phyloP scores from a whole-genome alignment of 192 early-diverging fungal genomes.

The Coemansia sp. region DNA sequence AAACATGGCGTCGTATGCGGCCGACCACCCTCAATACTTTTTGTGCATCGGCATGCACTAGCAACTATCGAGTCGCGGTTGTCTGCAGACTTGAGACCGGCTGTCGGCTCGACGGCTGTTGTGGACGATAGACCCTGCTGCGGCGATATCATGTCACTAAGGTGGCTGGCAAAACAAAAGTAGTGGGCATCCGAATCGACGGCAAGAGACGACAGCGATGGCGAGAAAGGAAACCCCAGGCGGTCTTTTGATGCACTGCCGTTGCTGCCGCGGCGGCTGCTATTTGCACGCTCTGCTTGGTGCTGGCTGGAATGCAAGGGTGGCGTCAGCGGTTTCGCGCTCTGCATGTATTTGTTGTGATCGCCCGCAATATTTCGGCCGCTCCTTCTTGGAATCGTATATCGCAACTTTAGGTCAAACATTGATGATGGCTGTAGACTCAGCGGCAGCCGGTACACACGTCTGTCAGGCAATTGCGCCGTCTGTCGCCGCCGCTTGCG shows the following conservation, averaged over 20 bases:
- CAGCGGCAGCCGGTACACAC: constrained; percentile 30
- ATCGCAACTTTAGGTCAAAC: constrained; percentile 44
- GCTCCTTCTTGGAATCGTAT: constrained; percentile 4
- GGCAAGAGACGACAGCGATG: constrained; percentile 36
- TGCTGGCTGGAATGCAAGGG: neutral
- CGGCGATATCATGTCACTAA: constrained; percentile 15
- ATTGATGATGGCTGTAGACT: constrained; percentile 43
- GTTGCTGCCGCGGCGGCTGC: neutral
- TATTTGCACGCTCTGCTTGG: neutral
- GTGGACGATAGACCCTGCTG: neutral
- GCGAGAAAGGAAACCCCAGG: constrained; percentile 39
- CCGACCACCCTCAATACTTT: neutral
- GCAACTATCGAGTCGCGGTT: neutral
- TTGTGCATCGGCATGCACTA: constrained; percentile 1
- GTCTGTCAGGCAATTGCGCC: neutral
- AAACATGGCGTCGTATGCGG: constrained; percentile 10
- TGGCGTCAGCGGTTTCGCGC: constrained; percentile 5
- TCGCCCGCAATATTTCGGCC: constrained; percentile 6
- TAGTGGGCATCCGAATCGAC: constrained; percentile 13
- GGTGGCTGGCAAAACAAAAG: constrained; percentile 18
- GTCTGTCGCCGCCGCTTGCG: constrained; percentile 5
- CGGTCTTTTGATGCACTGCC: neutral
- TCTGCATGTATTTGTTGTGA: constrained; percentile 19
- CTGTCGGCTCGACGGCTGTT: neutral
- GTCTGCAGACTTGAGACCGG: neutral